Base-by-base conservation (phyloP, 106 monocot genomes). In the Allium fistulosum region DNA sequence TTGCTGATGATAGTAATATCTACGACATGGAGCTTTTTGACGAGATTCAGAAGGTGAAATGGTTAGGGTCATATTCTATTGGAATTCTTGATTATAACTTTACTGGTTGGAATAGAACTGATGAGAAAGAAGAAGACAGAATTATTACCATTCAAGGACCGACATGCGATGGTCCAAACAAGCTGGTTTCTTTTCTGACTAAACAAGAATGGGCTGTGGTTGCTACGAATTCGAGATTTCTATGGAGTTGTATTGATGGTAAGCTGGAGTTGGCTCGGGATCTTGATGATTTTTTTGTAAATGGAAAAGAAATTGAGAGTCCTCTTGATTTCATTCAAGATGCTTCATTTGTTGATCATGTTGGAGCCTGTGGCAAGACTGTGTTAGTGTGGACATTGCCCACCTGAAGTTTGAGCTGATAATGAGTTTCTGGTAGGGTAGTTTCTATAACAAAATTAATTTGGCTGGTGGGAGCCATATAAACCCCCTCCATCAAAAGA, bases 121-220 rank as follows among this genome's bases (percentile, higher is more conserved):
- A n/a, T n/a, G n/a, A n/a, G n/a, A n/a, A n/a, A n/a, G n/a, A n/a
- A n/a, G n/a, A n/a, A n/a, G n/a, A n/a, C n/a, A n/a, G n/a, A n/a
- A n/a, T n/a, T n/a, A n/a, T n/a, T n/a, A n/a, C n/a, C n/a, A n/a
- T n/a, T n/a, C n/a, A n/a, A n/a, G n/a, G n/a, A n/a, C n/a, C n/a
- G n/a, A n/a, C n/a, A n/a, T n/a, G n/a, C n/a, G n/a, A n/a, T n/a
- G n/a, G n/a, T n/a, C 86, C 93, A 4, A 75, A 77, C 22, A 72
- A 72, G 7, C 62, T 89, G 76, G 68, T 71, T 3, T 88, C 89
- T 45, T 12, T 83, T 48, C 88, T 81, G 8, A 62, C n/a, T 48
- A 81, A 80, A 70, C 51, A 89, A 61, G 89, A 93, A 50, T 93
- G 93, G 93, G 71, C 89, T 49, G 93, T 88, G 37, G 88, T 93